Base-by-base conservation (phyloP, 108 stramenopile genomes). In the Parietichytrium sp. region DNA sequence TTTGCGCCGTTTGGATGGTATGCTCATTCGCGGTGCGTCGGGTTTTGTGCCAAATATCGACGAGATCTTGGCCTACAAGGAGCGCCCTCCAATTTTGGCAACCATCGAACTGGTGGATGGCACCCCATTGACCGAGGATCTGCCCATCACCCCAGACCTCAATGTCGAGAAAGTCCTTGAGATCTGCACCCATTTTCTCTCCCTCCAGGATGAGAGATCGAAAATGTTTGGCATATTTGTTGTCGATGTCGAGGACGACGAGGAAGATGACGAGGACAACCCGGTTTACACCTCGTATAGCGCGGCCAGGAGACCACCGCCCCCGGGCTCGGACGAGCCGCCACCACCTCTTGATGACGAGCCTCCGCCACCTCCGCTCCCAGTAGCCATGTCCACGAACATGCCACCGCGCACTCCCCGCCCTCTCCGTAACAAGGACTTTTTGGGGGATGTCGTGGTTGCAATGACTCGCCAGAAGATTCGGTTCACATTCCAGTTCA, bases 61-160 rank as follows among this genome's bases (percentile, higher is more conserved):
- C 33, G 90, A 91, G 83, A 91, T 91, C 53, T 83, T 79, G 52
- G 90, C 90, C 20, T 91, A 91, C 88, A 91, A 89, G 88, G 89
- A 91, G 85, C 83, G 90, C 25, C 90, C 90, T 16, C 90, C 90
- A 29, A 86, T 91, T 45, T 77, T 91, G 26, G 89, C 90, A 0
- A 91, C 89, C 26, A 89, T 91, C 61, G 87, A 89, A 77, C 84
- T 91, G 26, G 89, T 91, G 25, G 89, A 91, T 83, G 89, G 89
- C 26, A 80, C 81, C 1, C 84, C 87, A 16, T 82, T 91, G 26
- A 91, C 89, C 12, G 89, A 89, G 84, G 89, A 91, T 30, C 83
- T 91, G 30, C 90, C 90, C 33, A 84, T 91, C 6, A 89, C 90
- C 8, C 90, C 90, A 3, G 90, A 91, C 77, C 87, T 91, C 42